phyloP scores from a whole-genome alignment of 805 yeast genomes.

The Schwanniomyces sp. region DNA sequence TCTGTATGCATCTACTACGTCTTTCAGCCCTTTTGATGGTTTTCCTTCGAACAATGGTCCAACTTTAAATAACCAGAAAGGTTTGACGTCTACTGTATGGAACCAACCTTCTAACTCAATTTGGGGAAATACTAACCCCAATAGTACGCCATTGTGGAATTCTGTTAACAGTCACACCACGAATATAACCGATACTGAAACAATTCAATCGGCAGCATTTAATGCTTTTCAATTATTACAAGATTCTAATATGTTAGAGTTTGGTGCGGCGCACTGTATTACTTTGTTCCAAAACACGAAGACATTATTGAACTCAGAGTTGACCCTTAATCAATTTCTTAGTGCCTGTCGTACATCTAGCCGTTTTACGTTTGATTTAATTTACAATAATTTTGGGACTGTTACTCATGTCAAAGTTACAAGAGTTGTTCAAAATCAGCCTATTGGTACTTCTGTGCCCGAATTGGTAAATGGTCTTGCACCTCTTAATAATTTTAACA shows the following conservation, averaged over 20 bases:
- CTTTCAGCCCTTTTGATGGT: conserved; percentile 7
- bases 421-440: conserved; percentile 2
- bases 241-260: conserved; percentile 33
- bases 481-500: background rate
- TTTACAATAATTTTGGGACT: conserved; percentile 47
- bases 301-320: conserved; percentile 21
- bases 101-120: conserved; percentile 23
- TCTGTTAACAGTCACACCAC: conserved; percentile 1
- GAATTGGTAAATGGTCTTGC: conserved; percentile 10
- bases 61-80: background rate
- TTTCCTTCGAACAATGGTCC: conserved; percentile 4
- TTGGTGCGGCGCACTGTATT: conserved; percentile 34
- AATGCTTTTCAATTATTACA: conserved; percentile 39
- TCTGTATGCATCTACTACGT: background rate
- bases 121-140: conserved; percentile 22
- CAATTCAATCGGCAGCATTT: conserved; percentile 43
- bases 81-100: conserved; percentile 11
- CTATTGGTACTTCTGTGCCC: conserved; percentile 10
- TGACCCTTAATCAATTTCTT: conserved; percentile 33
- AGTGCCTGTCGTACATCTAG: conserved; percentile 22
- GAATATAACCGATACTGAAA: conserved; percentile 22
- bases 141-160: conserved; percentile 5
- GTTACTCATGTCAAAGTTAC: conserved; percentile 41
- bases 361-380: conserved; percentile 38
- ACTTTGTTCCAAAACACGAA: conserved; percentile 33